Evolutionary conservation across 2,329 filamentous ascomycete species (phyloP), one percentile per base, ranked within the genome.

Genomic region (Aureobasidium pullulans): DNA sequence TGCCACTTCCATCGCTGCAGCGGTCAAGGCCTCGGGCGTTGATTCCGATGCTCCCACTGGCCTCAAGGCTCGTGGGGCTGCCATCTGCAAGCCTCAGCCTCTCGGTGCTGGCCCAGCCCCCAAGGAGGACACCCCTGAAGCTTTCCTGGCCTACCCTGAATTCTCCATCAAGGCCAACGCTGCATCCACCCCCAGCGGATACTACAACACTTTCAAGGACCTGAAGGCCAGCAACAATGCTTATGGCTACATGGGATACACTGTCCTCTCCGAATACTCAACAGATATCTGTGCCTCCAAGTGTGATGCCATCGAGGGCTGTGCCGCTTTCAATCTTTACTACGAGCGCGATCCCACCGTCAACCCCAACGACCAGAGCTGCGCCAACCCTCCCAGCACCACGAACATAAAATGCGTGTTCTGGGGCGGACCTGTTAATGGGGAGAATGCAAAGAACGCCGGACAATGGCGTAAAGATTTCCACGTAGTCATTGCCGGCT

Each of bases 401-500:
- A 65, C 64, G 29, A 56, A 49, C 43, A 63, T 65, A 60, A 65
- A 65, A 43, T 65, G 63, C 37, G 63, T 62, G 2, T 64, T 60
- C 54, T 65, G 60, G 54, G 62, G 62, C 11, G 62, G 60, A 16
- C 59, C 62, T 8, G 56, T 64, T 34, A 61, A 40, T 36, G 43
- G 43, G 4, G 61, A 42, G 31, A 62, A 64, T 23, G 62, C 63
- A 42, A 53, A 54, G 42, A 64, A 65, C 32, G 15, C 15, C 2
- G 64, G 63, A 34, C 60, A 65, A 32, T 59, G 52, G 50, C 66
- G 65, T 40, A 62, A 64, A 11, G 58, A 66, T 32, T 70, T 70
- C 61, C 60, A 69, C 36, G 67, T 71, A 39, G 63, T 70, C 59
- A 69, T 71, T 50, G 69, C 66, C 31, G 69, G 63, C 6, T 67